Percentiles rank a stretch among this genome's conserved stretches.
phyloP scores from a whole-genome alignment of 164 flowering plant genomes.

The Umbilicus rupestris region DNA sequence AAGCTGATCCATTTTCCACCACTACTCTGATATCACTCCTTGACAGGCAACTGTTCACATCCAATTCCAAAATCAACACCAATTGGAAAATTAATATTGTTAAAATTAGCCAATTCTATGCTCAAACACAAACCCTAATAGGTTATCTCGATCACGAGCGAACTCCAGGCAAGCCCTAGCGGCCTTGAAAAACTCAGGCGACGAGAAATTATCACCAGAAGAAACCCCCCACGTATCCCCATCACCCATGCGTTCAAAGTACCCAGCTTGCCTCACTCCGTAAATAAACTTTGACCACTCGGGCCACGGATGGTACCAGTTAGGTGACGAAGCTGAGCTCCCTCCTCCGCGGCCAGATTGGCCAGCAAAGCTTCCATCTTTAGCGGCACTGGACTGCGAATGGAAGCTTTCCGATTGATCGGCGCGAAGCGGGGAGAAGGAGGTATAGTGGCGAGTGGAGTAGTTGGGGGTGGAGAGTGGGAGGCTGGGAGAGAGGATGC shows the following conservation, averaged over 20 bases:
- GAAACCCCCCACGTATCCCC: slow-evolving; percentile 6
- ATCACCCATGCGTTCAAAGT: slow-evolving; percentile 10
- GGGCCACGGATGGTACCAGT: slow-evolving; percentile 35
- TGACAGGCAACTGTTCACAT: slow-evolving; percentile 40
- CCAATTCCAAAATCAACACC: not conserved
- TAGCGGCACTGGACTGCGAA: slow-evolving; percentile 15
- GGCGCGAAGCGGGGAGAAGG: not conserved
- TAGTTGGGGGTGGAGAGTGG: slow-evolving; percentile 3
- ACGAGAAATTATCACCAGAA: slow-evolving; percentile 18
- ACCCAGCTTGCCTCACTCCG: not conserved
- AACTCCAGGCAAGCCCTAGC: slow-evolving; percentile 45
- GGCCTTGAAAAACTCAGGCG: slow-evolving; percentile 37
- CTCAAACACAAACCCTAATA: slow-evolving; percentile 32
- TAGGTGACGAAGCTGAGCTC: slow-evolving; percentile 34
- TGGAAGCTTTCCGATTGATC: slow-evolving; percentile 15
- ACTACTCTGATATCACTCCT: slow-evolving; percentile 58
- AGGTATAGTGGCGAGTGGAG: slow-evolving; percentile 1
- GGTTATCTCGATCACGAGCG: slow-evolving; percentile 37
- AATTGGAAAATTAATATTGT: not conserved
- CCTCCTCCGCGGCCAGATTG: not conserved
- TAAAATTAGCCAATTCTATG: not conserved
- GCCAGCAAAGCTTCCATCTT: slow-evolving; percentile 16
- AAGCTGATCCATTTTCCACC: slow-evolving; percentile 54
- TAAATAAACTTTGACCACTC: not conserved
- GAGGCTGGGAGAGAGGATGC: slow-evolving; percentile 8